Base-by-base conservation (phyloP, 768 basidiomycete genomes). In the Amanita jacksonii region DNA sequence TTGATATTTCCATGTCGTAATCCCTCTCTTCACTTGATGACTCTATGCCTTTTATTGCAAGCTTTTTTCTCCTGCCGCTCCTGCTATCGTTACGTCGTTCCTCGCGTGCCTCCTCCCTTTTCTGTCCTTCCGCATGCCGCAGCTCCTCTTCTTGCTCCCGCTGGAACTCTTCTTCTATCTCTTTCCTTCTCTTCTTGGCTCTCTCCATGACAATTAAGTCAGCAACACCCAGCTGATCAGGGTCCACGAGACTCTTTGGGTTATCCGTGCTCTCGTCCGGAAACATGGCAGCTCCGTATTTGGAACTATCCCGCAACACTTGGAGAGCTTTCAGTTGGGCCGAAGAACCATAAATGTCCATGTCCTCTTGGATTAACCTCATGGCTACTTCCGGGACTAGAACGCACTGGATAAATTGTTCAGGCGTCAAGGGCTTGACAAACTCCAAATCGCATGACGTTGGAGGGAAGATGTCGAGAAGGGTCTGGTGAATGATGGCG, bases 311-410 rank as follows among this genome's bases (percentile, higher is more conserved):
- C 22, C 77, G 71, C 38, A 92, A 59, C 4, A 86, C 76, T 16
- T 61, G 54, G 8, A 83, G 54, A 0, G 85, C 88, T 34, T 67
- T 55, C 13, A 62, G 50, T 38, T 58, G 52, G 1, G 62, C 66
- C 0, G 59, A 54, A 3, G 67, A 60, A 2, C 67, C 68, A 32
- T 60, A 54, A 8, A 81, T 60, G 1, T 55, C 48, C 53, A 73
- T 73, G 57, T 98, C 92, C 46, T 84, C 70, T 67, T 78, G 78
- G 48, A 97, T 88, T n/a, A 98, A 75, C 18, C 73, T 68, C 31
- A 83, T 67, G 0, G 83, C 88, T 0, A 83, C 77, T 62, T 97
- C 93, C 1, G 94, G 94, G 2, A 97, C 79, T n/a, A 98, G 73
- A 23, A 97, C 72, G 12, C 81, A 79, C 30, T 84, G 79, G 28